Conservation (phyloP, 2,329 filamentous ascomycete genomes). For the Whalleya microplaca region DNA sequence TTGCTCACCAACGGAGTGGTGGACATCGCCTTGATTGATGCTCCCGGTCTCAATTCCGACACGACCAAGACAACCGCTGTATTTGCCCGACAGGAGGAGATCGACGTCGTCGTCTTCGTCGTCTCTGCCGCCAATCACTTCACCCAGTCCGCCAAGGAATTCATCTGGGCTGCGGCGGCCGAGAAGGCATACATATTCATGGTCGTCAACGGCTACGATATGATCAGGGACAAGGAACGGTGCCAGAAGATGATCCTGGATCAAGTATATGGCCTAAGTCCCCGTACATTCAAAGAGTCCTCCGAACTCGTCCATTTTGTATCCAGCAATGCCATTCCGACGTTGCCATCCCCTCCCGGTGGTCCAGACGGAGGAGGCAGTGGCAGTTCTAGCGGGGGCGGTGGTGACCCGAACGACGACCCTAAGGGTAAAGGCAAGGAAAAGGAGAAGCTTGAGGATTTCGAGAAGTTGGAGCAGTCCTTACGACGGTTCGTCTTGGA, state of each 20-base stretch:
- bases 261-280: conserved; percentile 85
- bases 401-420: conserved; percentile 60
- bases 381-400: conserved; percentile 57
- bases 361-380: conserved; percentile 58
- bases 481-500: conserved; percentile 92
- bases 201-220: conserved; percentile 96
- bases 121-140: conserved; percentile 98
- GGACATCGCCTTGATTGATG: conserved; percentile 96
- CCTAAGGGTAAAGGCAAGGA: conserved; percentile 82
- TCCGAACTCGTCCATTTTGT: conserved; percentile 96
- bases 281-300: conserved; percentile 89
- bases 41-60: conserved; percentile 92
- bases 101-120: conserved; percentile 97
- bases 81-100: conserved; percentile 96
- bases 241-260: conserved; percentile 94
- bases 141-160: conserved; percentile 95
- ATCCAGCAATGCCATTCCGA: conserved; percentile 92
- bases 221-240: conserved; percentile 86
- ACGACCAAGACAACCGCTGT: conserved; percentile 97
- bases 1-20: conserved; percentile 96
- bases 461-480: conserved; percentile 86
- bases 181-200: conserved; percentile 99
- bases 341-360: conserved; percentile 61
- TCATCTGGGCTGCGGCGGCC: conserved; percentile 91
- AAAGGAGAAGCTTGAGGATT: conserved; percentile 85